Percentiles rank a stretch among this genome's conserved stretches.
These are phyloP conservation scores for Dysphania ambrosioides DNA, from an alignment of 148 eudicot genomes.

Conservation along the genomic window DNA sequence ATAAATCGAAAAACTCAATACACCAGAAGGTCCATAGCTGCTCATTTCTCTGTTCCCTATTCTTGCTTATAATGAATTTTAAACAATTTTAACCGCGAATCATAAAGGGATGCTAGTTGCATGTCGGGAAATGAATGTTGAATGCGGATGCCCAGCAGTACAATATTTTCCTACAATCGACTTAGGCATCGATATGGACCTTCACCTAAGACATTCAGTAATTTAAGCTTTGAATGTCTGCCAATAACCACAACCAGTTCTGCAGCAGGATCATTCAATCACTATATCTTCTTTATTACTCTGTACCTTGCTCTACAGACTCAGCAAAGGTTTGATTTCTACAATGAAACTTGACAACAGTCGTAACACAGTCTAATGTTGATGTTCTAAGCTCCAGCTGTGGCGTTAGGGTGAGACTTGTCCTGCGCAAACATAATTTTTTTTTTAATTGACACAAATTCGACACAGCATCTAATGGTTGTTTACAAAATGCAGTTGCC, in stretches of 20 bases:
- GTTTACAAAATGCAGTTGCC: neutral
- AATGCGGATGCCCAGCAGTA: neutral
- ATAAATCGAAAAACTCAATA: too few relatives aligned
- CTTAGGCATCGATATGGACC: neutral
- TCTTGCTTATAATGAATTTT: neutral
- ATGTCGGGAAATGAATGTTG: neutral
- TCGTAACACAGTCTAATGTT: neutral
- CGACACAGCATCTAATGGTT: neutral
- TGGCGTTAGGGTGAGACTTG: neutral
- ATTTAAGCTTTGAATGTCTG: neutral
- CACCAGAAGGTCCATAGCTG: neutral
- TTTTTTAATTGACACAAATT: neutral
- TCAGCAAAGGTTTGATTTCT: neutral
- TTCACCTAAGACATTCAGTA: neutral
- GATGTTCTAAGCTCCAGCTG: neutral
- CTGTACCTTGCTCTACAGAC: neutral
- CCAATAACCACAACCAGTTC: neutral
- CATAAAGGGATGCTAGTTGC: neutral
- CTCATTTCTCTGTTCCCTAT: neutral
- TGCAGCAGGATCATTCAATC: neutral
- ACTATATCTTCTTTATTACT: neutral
- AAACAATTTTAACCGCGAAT: too few relatives aligned
- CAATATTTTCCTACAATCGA: neutral
- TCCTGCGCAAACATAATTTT: neutral
- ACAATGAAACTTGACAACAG: too few relatives aligned